These are phyloP conservation scores for Cantharellus cinnabarinus DNA, from an alignment of 768 basidiomycete species.

Conservation along the genomic window DNA sequence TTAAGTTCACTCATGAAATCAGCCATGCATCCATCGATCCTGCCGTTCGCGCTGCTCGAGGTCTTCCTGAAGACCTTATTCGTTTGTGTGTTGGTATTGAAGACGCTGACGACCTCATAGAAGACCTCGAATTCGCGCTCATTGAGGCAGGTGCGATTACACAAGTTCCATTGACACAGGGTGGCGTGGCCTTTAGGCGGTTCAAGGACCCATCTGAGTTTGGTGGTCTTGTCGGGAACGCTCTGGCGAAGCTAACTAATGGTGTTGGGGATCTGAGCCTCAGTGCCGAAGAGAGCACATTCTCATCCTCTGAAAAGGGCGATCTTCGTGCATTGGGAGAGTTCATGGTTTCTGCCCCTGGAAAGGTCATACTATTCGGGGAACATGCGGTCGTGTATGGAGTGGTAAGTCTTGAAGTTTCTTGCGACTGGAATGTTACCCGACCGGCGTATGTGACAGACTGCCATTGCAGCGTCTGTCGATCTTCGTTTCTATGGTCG, in stretches of 20 bases:
- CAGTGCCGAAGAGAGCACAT: not conserved
- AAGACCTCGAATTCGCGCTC: conserved; percentile 85
- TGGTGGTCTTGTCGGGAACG: conserved; percentile 5
- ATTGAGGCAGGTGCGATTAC: conserved; percentile 79
- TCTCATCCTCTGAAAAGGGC: not conserved
- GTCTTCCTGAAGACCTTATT: conserved; percentile 95
- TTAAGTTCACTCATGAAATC: conserved; percentile 4
- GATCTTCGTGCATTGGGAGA: conserved; percentile 1
- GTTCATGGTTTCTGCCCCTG: conserved; percentile 87
- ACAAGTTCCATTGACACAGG: conserved; percentile 19
- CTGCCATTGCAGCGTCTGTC: conserved; percentile 86
- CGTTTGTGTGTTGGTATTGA: conserved; percentile 97
- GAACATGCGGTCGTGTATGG: conserved; percentile 99
- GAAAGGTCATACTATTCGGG: conserved; percentile 94
- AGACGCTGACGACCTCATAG: conserved; percentile 77
- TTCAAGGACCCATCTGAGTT: not conserved
- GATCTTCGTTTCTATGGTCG: conserved; percentile 90
- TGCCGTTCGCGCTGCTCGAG: conserved; percentile 83
- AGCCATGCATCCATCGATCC: conserved; percentile 97
- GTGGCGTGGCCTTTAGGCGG: conserved; percentile 19
- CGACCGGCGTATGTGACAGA: conserved; percentile 25
- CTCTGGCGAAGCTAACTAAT: conserved; percentile 9
- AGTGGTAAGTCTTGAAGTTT: conserved; percentile 37
- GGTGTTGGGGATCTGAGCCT: not conserved
- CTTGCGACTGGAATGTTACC: not conserved